Percentiles rank a stretch among this genome's conserved stretches.
Evolutionary conservation across 2,329 filamentous ascomycete species (phyloP).

Genomic region (Myriosclerotinia duriaeana): DNA sequence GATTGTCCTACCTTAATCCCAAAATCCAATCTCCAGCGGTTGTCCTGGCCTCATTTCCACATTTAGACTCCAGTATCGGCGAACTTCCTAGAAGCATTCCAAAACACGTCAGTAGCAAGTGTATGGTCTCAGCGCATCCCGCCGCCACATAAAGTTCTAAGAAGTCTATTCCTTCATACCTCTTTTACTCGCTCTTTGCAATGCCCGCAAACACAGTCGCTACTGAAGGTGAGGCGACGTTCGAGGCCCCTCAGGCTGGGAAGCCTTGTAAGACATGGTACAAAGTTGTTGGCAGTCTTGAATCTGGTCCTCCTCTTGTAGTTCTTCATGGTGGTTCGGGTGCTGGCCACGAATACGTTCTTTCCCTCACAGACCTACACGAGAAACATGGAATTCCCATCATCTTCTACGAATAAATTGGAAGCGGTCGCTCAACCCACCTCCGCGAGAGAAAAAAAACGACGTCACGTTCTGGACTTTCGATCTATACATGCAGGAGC

Average conservation of each 20-base stretch:
- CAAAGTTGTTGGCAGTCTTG: slow-evolving; percentile 42
- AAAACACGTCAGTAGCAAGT: no score
- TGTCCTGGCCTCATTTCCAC: background rate
- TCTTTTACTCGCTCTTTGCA: background rate
- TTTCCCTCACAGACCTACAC: slow-evolving; percentile 44
- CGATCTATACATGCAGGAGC: slow-evolving; percentile 50
- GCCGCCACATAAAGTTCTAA: background rate
- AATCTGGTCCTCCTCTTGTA: slow-evolving; percentile 7
- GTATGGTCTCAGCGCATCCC: background rate
- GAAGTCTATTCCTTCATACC: background rate
- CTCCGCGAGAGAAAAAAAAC: slow-evolving; percentile 48
- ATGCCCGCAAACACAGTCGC: background rate
- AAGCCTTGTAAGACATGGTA: slow-evolving; percentile 45
- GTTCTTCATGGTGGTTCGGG: slow-evolving; percentile 49
- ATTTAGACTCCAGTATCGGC: background rate
- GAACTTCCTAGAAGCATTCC: no score
- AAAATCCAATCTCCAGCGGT: background rate
- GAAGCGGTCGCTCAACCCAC: slow-evolving; percentile 51
- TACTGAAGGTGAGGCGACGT: slow-evolving; percentile 36
- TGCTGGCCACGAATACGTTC: slow-evolving; percentile 47
- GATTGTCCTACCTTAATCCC: background rate
- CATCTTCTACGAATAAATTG: slow-evolving; percentile 56
- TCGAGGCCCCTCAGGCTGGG: slow-evolving; percentile 40
- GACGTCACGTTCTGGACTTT: slow-evolving; percentile 49
- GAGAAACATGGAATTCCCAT: slow-evolving; percentile 45